phyloP scores from a whole-genome alignment of 2,329 filamentous ascomycete genomes.

The Colletotrichum aenigma region DNA sequence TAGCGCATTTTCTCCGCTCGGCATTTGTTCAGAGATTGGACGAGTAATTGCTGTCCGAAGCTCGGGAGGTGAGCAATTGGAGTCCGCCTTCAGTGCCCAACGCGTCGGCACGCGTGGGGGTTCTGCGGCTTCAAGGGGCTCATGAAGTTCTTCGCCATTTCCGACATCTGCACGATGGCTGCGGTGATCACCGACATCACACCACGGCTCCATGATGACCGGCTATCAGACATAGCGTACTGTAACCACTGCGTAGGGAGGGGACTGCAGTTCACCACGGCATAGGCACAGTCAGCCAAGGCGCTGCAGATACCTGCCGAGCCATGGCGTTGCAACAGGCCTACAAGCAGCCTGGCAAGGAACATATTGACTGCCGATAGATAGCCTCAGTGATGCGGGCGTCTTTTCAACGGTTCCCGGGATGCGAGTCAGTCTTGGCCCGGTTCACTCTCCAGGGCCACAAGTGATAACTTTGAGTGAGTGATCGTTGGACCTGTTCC shows the following conservation, averaged over 20 bases:
- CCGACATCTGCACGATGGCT: neutral
- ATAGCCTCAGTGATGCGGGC: neutral
- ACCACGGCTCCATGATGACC: neutral
- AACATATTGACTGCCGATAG: neutral
- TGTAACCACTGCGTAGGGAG: neutral
- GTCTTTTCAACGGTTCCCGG: neutral
- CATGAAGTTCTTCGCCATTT: constrained; percentile 5
- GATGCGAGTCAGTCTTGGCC: neutral
- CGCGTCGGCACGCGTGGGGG: neutral
- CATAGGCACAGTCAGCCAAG: neutral
- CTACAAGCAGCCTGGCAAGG: neutral
- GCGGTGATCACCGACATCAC: neutral
- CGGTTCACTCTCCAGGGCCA: neutral
- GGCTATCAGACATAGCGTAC: neutral
- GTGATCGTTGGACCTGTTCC: neutral
- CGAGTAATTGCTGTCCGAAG: neutral
- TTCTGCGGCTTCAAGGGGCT: neutral
- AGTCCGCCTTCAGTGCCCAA: neutral
- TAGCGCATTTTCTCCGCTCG: neutral
- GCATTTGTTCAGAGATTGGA: constrained; percentile 1
- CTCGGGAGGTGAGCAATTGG: neutral
- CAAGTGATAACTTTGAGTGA: neutral
- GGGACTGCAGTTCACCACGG: neutral
- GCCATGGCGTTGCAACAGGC: neutral
- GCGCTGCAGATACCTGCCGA: neutral